Evolutionary conservation across 148 eudicot species (phyloP), one percentile per base, ranked within the genome.

Genomic region (Cornus controversa): DNA sequence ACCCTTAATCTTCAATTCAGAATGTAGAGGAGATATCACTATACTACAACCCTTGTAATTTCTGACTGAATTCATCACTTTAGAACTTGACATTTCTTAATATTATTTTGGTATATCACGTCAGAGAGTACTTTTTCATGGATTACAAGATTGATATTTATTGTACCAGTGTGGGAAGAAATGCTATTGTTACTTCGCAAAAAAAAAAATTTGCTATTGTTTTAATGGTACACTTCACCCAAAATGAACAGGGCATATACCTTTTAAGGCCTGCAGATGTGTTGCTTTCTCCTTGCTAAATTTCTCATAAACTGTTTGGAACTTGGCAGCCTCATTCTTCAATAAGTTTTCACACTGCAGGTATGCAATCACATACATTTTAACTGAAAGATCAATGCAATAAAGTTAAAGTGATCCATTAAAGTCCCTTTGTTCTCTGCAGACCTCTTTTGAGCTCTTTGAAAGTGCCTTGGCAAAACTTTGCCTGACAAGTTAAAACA

Each of bases 391-490:
- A 66, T 54, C 24, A 22, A 80, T 69, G n/a, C 28, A 37, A 50
- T 16, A 16, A 15, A 70, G 71, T 57, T 36, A 65, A 74, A 67
- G 15, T 67, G 24, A 24, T 64, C 47, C 9, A n/a, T 63, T 14
- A 26, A 67, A 57, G 26, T 22, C 47, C 47, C 42, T 73, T 64
- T 71, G 40, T 66, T 26, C 68, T 72, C 53, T 40, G 71, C 86
- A 57, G 42, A 93, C 99, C 99, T 95, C 99, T 87, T 93, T 95
- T 66, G 93, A 91, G 87, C 91, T 93, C 86, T 89, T 95, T 26
- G 89, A 85, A 74, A 93, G 85, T 53, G 91, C 90, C 86, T 90
- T 93, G 1, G 89, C 96, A 83, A 91, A 89, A 77, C 81, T 79
- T 80, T 91, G 93, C 87, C 99, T 95, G 90, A 67, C 70, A 66